These are phyloP conservation scores for Actinomortierella ambigua DNA, from an alignment of 371 early-diverging fungal species.

Conservation along the genomic window DNA sequence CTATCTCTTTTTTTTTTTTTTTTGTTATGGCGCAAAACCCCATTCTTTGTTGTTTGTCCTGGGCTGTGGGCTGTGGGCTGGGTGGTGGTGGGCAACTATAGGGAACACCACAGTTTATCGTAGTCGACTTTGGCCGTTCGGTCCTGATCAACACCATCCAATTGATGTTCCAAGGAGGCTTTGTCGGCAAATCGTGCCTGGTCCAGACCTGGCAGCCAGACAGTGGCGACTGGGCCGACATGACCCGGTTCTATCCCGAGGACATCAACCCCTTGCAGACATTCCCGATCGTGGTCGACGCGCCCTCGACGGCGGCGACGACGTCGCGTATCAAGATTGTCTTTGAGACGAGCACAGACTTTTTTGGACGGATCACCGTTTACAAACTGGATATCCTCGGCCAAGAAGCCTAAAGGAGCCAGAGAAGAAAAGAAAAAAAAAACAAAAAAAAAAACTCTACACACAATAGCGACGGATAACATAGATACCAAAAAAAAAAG, in stretches of 20 bases:
- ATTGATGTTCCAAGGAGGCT: slow-evolving; percentile 93
- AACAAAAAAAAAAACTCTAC: slow-evolving; percentile 3
- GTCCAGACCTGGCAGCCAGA: slow-evolving; percentile 49
- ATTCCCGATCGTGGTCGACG: slow-evolving; percentile 44
- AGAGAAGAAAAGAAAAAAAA: no score
- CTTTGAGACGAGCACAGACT: slow-evolving; percentile 83
- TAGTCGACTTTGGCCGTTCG: slow-evolving; percentile 69
- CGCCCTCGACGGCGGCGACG: slow-evolving; percentile 26
- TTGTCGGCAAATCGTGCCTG: slow-evolving; percentile 78
- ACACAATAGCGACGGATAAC: background rate
- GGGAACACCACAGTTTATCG: slow-evolving; percentile 85
- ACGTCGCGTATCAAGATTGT: slow-evolving; percentile 63
- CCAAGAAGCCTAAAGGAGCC: slow-evolving; percentile 16
- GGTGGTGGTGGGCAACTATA: slow-evolving; percentile 17
- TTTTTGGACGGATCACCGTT: slow-evolving; percentile 87
- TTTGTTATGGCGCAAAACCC: no score
- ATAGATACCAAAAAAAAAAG: background rate
- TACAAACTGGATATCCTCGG: slow-evolving; percentile 80
- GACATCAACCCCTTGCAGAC: slow-evolving; percentile 72
- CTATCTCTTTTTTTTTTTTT: no score
- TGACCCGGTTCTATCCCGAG: slow-evolving; percentile 64
- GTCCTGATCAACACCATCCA: slow-evolving; percentile 51
- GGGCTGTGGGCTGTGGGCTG: no score
- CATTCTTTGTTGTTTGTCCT: no score
- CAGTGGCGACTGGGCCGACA: slow-evolving; percentile 50